Conservation (phyloP, 805 yeast species). For the Wickerhamiella nectarea region DNA sequence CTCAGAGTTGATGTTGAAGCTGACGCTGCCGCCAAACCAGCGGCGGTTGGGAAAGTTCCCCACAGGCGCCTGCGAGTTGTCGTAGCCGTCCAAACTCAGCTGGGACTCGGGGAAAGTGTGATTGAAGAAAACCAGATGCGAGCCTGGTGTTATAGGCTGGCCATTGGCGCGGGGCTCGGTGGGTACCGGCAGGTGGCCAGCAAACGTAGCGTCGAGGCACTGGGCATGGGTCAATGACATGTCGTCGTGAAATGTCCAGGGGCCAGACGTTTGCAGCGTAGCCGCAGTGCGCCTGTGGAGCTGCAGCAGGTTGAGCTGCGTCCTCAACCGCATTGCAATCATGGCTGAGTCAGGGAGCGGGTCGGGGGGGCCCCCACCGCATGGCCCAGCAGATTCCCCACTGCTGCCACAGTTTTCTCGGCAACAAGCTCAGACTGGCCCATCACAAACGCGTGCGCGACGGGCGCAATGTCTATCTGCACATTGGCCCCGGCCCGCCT, state of each 20-base stretch:
- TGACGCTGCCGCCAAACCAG: slow-evolving; percentile 66
- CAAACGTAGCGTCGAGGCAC: slow-evolving; percentile 22
- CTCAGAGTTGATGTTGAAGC: slow-evolving; percentile 26
- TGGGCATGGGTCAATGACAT: slow-evolving; percentile 22
- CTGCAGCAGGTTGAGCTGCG: not conserved
- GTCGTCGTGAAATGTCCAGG: slow-evolving; percentile 22
- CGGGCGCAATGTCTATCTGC: not conserved
- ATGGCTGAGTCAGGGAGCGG: not conserved
- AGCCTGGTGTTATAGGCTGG: slow-evolving; percentile 33
- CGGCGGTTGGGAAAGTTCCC: slow-evolving; percentile 39
- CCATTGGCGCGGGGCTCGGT: slow-evolving; percentile 11
- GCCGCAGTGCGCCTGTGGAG: not conserved
- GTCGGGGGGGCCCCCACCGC: too few relatives aligned
- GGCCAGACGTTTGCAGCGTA: slow-evolving; percentile 14
- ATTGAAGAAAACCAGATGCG: slow-evolving; percentile 54
- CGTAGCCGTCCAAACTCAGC: slow-evolving; percentile 67
- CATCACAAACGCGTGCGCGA: slow-evolving; percentile 6
- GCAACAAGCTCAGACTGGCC: not conserved
- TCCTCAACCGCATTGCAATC: not conserved
- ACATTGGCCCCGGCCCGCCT: not conserved
- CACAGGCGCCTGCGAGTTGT: slow-evolving; percentile 56
- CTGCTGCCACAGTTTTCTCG: not conserved
- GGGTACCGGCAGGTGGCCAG: slow-evolving; percentile 18
- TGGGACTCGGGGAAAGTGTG: slow-evolving; percentile 36
- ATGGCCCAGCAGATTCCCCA: too few relatives aligned